These are phyloP conservation scores for Globisporangium parvum DNA, from an alignment of 352 stramenopile genomes.

Conservation along the genomic window DNA sequence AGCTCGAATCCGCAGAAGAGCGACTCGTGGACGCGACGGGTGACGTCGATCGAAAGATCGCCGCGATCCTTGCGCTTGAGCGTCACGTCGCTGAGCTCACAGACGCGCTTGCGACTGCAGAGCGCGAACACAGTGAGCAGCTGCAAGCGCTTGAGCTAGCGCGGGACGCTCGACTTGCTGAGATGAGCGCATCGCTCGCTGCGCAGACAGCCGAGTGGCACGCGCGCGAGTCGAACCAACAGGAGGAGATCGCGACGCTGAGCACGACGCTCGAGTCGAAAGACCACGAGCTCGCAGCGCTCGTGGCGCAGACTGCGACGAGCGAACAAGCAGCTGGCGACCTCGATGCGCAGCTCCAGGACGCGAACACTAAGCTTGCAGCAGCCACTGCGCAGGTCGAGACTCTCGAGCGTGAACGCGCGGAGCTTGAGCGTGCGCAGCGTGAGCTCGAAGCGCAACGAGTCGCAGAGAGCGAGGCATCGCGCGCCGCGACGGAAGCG, in stretches of 20 bases:
- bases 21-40: no score
- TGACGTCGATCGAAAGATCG: no score
- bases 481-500: neutral
- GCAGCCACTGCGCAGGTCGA: slow-evolving; percentile 13
- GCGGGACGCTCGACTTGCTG: neutral
- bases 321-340: slow-evolving; percentile 12
- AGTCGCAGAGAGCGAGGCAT: slow-evolving; percentile 4
- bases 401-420: slow-evolving; percentile 9
- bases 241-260: slow-evolving; percentile 9
- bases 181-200: slow-evolving; percentile 4
- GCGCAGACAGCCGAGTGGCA: neutral
- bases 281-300: slow-evolving; percentile 10
- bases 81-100: no score
- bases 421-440: slow-evolving; percentile 2
- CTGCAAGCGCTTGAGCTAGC: neutral
- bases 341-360: slow-evolving; percentile 7
- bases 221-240: slow-evolving; percentile 15
- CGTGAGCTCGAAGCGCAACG: slow-evolving; percentile 5
- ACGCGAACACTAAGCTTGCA: slow-evolving; percentile 10
- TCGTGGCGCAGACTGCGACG: slow-evolving; percentile 13
- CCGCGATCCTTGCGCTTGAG: no score
- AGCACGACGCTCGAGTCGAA: slow-evolving; percentile 1
- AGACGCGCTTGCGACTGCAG: no score
- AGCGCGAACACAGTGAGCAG: neutral
- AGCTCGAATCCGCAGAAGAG: neutral